Evolutionary conservation across 257 asterid species (phyloP), one percentile per base, ranked within the genome.

Genomic region (Avicennia marina): DNA sequence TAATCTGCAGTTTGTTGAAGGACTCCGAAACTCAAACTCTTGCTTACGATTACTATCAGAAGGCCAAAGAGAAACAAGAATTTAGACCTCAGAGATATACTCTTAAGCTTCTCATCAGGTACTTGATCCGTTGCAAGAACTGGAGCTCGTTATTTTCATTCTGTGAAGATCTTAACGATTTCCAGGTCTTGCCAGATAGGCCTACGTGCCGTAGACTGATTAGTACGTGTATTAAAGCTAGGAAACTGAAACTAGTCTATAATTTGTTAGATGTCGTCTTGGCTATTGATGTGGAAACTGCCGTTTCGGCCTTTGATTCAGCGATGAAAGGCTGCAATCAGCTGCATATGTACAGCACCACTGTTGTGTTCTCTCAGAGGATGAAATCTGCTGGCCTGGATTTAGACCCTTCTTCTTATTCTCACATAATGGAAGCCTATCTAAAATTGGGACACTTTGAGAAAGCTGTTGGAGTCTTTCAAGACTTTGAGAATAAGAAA

Each of bases 321-420:
- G 93, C 97, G 2, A 81, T 93, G 96, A 93, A 71, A 77, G 94
- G 96, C 13, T 93, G 70, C 44, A 93, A 89, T 44, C 79, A 78
- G 68, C 56, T 93, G 81, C 95, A 89, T 64, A 93, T 93, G 98
- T 89, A 84, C 36, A 75, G 83, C 54, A 86, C 81, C 50, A 72
- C 82, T 1, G 27, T 69, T 58, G 71, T 10, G 22, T 25, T 80
- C 62, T 78, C 69, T 36, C 75, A 68, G 2, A 64, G 58, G 40
- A 85, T 88, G 95, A 81, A 66, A 65, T 77, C 81, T 4, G 48
- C 59, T 10, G 80, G 75, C 18, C 43, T 82, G 38, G 70, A n/a
- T 11, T 64, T 80, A 4, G 69, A 78, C 18, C 34, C 78, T 1
- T 78, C 81, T 1, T 84, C 87, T 66, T 89, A 78, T 58, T 82